A percentile compares a stretch with the other conserved stretches of the same genome.
Conservation (phyloP, 331 rosid species). For the Quercus lobata region DNA sequence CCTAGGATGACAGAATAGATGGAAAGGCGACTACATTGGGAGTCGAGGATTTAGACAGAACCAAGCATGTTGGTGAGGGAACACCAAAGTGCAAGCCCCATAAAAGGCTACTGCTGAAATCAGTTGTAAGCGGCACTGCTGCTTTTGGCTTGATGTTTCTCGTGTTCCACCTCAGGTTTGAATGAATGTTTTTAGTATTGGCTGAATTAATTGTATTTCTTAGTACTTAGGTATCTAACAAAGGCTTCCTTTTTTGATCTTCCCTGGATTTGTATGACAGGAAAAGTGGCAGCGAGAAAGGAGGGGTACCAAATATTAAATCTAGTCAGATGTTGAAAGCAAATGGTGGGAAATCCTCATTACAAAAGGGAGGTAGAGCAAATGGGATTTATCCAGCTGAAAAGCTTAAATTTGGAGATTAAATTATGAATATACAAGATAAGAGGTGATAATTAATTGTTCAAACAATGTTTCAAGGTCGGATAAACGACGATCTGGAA, state of each 20-base stretch:
- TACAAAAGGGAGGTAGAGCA: conserved; percentile 9
- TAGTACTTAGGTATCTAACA: background rate
- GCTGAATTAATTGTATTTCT: background rate
- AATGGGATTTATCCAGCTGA: conserved; percentile 41
- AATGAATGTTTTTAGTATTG: background rate
- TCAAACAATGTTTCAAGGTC: background rate
- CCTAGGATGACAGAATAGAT: conserved; percentile 27
- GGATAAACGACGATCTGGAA: background rate
- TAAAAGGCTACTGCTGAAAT: conserved; percentile 30
- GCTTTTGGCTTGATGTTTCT: conserved; percentile 40
- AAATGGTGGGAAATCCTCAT: conserved; percentile 20
- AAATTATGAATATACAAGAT: background rate
- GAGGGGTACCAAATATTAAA: conserved; percentile 18
- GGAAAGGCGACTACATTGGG: conserved; percentile 14
- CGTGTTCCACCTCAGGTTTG: conserved; percentile 45
- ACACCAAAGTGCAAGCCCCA: conserved; percentile 24
- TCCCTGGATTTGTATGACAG: conserved; percentile 13
- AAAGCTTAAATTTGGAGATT: conserved; percentile 24
- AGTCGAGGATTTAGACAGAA: conserved; percentile 11
- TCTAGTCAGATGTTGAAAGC: conserved; percentile 21
- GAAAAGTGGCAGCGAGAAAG: conserved; percentile 24
- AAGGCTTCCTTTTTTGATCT: conserved; percentile 6
- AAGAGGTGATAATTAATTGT: background rate
- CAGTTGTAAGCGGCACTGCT: conserved; percentile 45
- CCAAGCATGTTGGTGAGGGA: conserved; percentile 1